Percentiles rank a stretch among this genome's conserved stretches.
phyloP scores from a whole-genome alignment of 2,329 filamentous ascomycete genomes.

The Pestalotiopsis sp. region DNA sequence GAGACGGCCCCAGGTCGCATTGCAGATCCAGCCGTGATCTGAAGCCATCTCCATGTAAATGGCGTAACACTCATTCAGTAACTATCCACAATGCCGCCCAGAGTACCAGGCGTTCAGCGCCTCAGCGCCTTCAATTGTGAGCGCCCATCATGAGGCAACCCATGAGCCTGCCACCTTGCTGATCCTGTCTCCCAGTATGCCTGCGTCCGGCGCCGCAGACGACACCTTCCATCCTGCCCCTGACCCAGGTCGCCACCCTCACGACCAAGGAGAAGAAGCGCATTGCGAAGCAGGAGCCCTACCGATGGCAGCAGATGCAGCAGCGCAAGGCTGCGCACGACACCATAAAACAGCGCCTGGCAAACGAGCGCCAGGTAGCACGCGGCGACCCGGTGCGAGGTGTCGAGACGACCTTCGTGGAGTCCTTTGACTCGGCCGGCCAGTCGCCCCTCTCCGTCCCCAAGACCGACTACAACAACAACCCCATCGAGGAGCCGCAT shows the following conservation, averaged over 20 bases:
- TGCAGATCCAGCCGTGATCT: slow-evolving; percentile 5
- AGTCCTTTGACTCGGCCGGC: slow-evolving; percentile 73
- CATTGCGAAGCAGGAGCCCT: slow-evolving; percentile 76
- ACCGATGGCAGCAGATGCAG: slow-evolving; percentile 77
- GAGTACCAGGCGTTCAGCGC: slow-evolving; percentile 63
- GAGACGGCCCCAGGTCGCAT: slow-evolving; percentile 3
- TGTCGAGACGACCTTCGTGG: slow-evolving; percentile 77
- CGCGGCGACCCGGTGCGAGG: slow-evolving; percentile 82
- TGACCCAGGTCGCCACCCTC: slow-evolving; percentile 64
- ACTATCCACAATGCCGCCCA: slow-evolving; percentile 63
- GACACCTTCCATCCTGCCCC: slow-evolving; percentile 58
- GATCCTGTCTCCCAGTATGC: slow-evolving; percentile 49
- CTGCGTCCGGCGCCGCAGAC: slow-evolving; percentile 55
- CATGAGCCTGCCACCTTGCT: slow-evolving; percentile 27
- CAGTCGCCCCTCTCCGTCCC: slow-evolving; percentile 42
- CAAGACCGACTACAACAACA: slow-evolving; percentile 43
- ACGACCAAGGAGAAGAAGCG: slow-evolving; percentile 66
- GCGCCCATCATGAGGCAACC: slow-evolving; percentile 24
- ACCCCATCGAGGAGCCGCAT: slow-evolving; percentile 39
- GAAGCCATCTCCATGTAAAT: slow-evolving; percentile 1
- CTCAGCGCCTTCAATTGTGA: slow-evolving; percentile 63
- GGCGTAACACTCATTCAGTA: slow-evolving; percentile 1
- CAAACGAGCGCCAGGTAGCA: slow-evolving; percentile 62
- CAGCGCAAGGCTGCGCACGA: slow-evolving; percentile 85
- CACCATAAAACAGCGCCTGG: slow-evolving; percentile 71